Conservation (phyloP, 2,329 filamentous ascomycete genomes). For the Diaporthe aspalathi region DNA sequence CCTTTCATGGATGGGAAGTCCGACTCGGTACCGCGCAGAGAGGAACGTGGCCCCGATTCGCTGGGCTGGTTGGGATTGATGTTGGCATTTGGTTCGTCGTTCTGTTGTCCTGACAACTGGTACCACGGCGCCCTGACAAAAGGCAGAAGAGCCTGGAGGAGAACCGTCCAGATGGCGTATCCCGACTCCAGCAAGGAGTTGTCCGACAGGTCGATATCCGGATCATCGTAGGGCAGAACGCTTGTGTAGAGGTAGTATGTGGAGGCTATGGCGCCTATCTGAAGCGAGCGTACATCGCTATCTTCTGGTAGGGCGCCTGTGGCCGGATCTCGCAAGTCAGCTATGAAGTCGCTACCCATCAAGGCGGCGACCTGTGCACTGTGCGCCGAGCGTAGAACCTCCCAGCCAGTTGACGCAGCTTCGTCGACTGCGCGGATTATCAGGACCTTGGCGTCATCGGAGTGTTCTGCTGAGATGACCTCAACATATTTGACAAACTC, state of each 20-base stretch:
- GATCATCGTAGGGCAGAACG: conserved; percentile 44
- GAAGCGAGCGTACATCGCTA: neutral
- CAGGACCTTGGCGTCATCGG: neutral
- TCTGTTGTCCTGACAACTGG: neutral
- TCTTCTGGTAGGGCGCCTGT: neutral
- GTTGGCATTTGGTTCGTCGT: neutral
- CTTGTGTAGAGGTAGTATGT: conserved; percentile 38
- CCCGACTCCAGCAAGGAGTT: conserved; percentile 59
- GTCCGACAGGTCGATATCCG: conserved; percentile 74
- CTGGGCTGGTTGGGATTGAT: too few species aligned
- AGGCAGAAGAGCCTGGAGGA: neutral
- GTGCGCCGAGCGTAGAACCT: neutral
- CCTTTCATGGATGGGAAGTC: neutral
- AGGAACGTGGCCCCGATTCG: too few species aligned
- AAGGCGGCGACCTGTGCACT: neutral
- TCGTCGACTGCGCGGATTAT: neutral
- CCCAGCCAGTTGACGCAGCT: neutral
- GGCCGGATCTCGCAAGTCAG: neutral
- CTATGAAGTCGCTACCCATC: neutral
- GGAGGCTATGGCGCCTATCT: conserved; percentile 3
- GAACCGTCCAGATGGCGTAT: neutral
- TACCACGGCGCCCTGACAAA: neutral
- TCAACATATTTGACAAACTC: neutral
- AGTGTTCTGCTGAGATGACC: neutral
- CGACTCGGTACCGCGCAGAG: too few species aligned